A percentile compares a stretch with the other conserved stretches of the same genome.
phyloP scores from a whole-genome alignment of 1,284 basidiomycete genomes.

The Ceratorhiza oryzae-sativae region DNA sequence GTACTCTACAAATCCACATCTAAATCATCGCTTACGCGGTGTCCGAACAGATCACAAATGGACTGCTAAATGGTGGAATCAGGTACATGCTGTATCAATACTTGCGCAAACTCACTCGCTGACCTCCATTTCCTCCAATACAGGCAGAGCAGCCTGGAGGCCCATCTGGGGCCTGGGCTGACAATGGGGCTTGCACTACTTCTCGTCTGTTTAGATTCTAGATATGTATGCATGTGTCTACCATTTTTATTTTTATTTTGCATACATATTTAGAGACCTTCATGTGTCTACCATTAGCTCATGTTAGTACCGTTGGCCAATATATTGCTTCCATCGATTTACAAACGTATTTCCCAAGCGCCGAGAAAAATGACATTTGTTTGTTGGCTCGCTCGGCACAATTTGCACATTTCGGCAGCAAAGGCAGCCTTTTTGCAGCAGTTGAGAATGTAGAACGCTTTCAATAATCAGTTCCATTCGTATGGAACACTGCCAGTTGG shows the following conservation, averaged over 20 bases:
- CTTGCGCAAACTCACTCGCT: constrained; percentile 52
- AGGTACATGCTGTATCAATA: not conserved
- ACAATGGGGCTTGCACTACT: constrained; percentile 60
- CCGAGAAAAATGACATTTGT: too few species aligned
- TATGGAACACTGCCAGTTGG: too few species aligned
- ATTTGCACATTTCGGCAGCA: too few species aligned
- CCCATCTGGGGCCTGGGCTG: constrained; percentile 65
- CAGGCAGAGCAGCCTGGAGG: constrained; percentile 50
- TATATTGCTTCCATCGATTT: not conserved
- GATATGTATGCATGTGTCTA: not conserved
- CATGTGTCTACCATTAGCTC: not conserved
- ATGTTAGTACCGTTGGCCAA: not conserved
- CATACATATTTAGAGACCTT: too few species aligned
- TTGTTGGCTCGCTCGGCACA: too few species aligned
- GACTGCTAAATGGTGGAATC: constrained; percentile 67
- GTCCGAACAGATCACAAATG: constrained; percentile 61
- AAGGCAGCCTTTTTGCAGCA: too few species aligned
- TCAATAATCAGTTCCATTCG: too few species aligned
- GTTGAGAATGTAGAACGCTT: too few species aligned
- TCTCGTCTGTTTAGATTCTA: constrained; percentile 37
- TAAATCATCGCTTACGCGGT: constrained; percentile 37
- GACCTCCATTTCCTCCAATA: not conserved
- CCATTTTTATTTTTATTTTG: too few species aligned
- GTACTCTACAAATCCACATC: constrained; percentile 11
- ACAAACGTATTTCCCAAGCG: too few species aligned